Evolutionary conservation across 257 asterid genomes (phyloP), one percentile per base, ranked within the genome.

Genomic region (Buddleja alternifolia): DNA sequence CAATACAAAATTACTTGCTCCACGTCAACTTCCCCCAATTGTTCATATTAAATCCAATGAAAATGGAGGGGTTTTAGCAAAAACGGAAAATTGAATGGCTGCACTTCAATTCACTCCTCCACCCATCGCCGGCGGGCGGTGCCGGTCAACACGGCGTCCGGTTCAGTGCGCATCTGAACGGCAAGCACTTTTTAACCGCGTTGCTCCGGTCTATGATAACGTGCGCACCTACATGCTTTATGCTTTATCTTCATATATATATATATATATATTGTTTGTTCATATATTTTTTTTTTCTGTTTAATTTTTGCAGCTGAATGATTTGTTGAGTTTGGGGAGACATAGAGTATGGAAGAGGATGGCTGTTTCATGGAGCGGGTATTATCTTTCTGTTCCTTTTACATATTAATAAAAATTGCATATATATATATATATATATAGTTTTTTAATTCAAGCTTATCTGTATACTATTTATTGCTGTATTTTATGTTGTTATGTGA

Each of bases 281-380:
- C 3, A 29, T 29, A 29, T 2, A 1, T 29, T 3, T 51, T 20
- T 39, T 21, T n/a, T 16, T 14, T 14, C n/a, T 54, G 8, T 34
- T 48, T 52, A 39, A 45, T 42, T 16, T 29, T 53, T 79, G 58
- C 83, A 92, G 96, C 68, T 92, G 79, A 92, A 92, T 77, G 95
- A 92, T 64, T 72, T 85, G 80, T 42, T 89, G 17, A 87, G 89
- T 59, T 82, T 92, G 75, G 95, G 95, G 1, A 78, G 80, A 60
- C 98, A 92, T 55, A 81, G 95, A 70, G 82, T 89, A 53, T 92
- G 96, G 98, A 92, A 89, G 80, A 80, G 92, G 81, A 92, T 92
- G 98, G 74, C 83, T 57, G 90, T 92, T 80, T 87, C 95, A 54
- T 92, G 96, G 98, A 84, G 86, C 74, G 92, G 90, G 98, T 92